Base-by-base conservation (phyloP, 257 asterid genomes). In the Nicotiana noctiflora region DNA sequence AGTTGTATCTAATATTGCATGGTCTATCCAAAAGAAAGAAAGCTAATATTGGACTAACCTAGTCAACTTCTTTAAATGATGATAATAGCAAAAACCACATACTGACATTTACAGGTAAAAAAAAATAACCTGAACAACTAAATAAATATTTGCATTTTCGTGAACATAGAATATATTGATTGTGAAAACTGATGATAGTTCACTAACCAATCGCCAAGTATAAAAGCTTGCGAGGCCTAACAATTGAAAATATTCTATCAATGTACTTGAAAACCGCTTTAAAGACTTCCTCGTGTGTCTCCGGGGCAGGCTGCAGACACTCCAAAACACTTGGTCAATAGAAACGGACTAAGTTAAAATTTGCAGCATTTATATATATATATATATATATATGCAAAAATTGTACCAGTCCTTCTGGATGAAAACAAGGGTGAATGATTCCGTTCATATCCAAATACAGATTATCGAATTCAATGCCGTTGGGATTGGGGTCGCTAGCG, bases 381-480 rank as follows among this genome's bases (percentile, higher is more conserved):
- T 10, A 5, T 51, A 51, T 51, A 13, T 51, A 3, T 51, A 51
- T 51, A 10, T 10, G 17, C 12, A 51, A 51, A 9, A 27, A 19
- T 63, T 63, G 13, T 90, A 90, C 93, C 92, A 68, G 52, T 70
- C 83, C 80, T 81, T 91, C 89, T 31, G 93, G 95, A 77, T 92
- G 93, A 81, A 91, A 92, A 82, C 97, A 92, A 0, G 97, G 93
- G 25, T 92, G 95, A 32, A 92, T 89, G 1, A 92, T 89, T 9
- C 89, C 93, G 31, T 90, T 89, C 97, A 92, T 88, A 80, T 92
- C 97, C 1, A 92, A 91, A 31, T 92, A 92, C 1, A 92, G 83
- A 64, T 90, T 92, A 80, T 92, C 92, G 61, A 88, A 90, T 75
- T 89, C 95, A 23, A 85, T 3, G 66, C 92, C 91, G 52, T 87